These are phyloP conservation scores for Solanum lignicaule DNA, from an alignment of 257 asterid genomes.

Conservation along the genomic window DNA sequence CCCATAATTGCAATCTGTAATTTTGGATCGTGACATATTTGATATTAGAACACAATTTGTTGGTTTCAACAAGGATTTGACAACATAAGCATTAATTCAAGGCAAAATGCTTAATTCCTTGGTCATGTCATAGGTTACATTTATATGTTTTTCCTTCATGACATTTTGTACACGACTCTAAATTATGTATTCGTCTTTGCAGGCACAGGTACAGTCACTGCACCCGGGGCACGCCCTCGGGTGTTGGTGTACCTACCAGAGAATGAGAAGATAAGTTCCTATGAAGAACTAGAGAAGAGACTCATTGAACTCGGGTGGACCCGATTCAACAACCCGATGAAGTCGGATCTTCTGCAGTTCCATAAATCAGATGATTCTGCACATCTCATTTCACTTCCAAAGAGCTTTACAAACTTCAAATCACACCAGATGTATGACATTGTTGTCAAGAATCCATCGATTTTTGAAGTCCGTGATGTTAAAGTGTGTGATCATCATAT, in stretches of 20 bases:
- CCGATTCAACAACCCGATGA: constrained; percentile 9
- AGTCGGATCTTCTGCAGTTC: constrained; percentile 16
- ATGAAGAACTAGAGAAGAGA: constrained; percentile 16
- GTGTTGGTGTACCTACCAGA: constrained; percentile 19
- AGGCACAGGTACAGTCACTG: constrained; percentile 18
- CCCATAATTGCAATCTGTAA: neutral
- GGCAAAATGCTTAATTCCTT: neutral
- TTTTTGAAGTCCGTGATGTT: constrained; percentile 26
- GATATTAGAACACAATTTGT: neutral
- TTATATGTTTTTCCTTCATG: neutral
- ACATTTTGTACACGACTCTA: neutral
- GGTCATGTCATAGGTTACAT: neutral
- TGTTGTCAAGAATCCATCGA: constrained; percentile 28
- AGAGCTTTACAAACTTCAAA: constrained; percentile 12
- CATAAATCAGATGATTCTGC: constrained; percentile 21
- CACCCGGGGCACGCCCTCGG: constrained; percentile 29
- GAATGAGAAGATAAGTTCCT: constrained; percentile 16
- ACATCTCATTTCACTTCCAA: constrained; percentile 26
- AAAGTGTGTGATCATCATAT: neutral
- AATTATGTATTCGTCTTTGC: neutral
- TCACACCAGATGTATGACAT: constrained; percentile 25
- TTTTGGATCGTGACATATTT: neutral
- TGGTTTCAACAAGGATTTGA: neutral
- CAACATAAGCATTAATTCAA: neutral
- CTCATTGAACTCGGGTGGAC: constrained; percentile 22